Evolutionary conservation across 2,329 filamentous ascomycete species (phyloP).

Genomic region (Fusarium sp.): DNA sequence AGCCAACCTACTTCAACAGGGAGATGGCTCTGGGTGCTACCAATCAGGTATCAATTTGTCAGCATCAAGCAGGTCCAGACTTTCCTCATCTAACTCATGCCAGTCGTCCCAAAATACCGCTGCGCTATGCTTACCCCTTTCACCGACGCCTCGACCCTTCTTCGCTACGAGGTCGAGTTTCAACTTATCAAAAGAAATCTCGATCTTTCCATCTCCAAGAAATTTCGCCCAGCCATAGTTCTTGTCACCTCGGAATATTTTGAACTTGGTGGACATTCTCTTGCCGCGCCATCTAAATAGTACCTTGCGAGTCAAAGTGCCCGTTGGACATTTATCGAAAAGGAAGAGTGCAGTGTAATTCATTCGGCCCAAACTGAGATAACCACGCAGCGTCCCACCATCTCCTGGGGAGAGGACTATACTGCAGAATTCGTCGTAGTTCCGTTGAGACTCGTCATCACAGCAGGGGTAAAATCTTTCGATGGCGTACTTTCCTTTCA

Average conservation of each 20-base stretch:
- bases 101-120: neutral
- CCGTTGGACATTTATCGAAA: neutral
- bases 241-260: neutral
- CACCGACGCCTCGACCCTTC: neutral
- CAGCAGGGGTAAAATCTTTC: neutral
- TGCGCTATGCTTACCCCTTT: neutral
- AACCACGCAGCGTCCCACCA: neutral
- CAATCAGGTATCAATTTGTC: neutral
- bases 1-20: neutral
- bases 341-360: neutral
- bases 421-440: neutral
- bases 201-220: neutral
- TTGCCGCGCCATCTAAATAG: neutral
- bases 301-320: neutral
- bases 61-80: neutral
- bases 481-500: neutral
- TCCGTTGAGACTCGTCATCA: neutral
- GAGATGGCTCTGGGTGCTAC: neutral
- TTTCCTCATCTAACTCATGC: neutral
- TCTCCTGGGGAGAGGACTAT: neutral
- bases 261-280: accelerated
- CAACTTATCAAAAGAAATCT: neutral
- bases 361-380: neutral
- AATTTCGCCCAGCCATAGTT: neutral
- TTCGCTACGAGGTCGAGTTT: neutral